A percentile compares a stretch with the other conserved stretches of the same genome.
phyloP scores from a whole-genome alignment of 805 yeast species.

The Groenewaldozyma salmanticensis region DNA sequence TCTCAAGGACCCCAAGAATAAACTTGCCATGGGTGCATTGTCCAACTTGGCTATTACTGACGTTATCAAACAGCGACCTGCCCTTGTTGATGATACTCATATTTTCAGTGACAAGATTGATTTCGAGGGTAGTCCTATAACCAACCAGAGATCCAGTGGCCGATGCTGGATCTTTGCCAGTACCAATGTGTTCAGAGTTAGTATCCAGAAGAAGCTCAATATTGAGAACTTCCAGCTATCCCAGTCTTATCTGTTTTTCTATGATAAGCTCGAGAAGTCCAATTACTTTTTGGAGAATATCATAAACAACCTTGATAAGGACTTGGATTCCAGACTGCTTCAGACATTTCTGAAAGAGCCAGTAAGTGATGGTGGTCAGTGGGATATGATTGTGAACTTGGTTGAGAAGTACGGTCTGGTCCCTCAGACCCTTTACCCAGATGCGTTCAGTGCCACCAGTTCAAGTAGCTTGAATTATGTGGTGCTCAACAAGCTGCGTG shows the following conservation, averaged over 20 bases:
- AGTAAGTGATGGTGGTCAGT: conserved; percentile 79
- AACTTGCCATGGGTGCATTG: conserved; percentile 44
- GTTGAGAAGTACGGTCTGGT: conserved; percentile 75
- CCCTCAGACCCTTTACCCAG: conserved; percentile 67
- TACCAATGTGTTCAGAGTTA: conserved; percentile 60
- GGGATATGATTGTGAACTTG: conserved; percentile 72
- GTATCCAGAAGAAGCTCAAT: conserved; percentile 51
- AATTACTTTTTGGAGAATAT: conserved; percentile 72
- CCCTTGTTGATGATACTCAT: conserved; percentile 13
- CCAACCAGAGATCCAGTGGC: conserved; percentile 69
- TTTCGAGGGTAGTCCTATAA: conserved; percentile 54
- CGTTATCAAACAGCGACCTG: conserved; percentile 25
- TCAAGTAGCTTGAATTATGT: conserved; percentile 48
- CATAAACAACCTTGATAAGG: conserved; percentile 56
- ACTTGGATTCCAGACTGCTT: conserved; percentile 60
- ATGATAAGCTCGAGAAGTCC: conserved; percentile 79
- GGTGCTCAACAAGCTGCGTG: conserved; percentile 63
- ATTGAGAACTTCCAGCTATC: conserved; percentile 65
- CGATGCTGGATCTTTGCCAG: conserved; percentile 89
- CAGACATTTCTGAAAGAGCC: conserved; percentile 60
- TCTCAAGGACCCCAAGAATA: conserved; percentile 39
- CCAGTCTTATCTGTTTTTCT: conserved; percentile 72
- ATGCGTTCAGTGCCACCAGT: conserved; percentile 47
- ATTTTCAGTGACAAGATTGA: conserved; percentile 37
- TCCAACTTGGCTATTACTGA: conserved; percentile 37